Evolutionary conservation across 495 filamentous ascomycete species (phyloP).

Genomic region (Aspergillus mulundensis): DNA sequence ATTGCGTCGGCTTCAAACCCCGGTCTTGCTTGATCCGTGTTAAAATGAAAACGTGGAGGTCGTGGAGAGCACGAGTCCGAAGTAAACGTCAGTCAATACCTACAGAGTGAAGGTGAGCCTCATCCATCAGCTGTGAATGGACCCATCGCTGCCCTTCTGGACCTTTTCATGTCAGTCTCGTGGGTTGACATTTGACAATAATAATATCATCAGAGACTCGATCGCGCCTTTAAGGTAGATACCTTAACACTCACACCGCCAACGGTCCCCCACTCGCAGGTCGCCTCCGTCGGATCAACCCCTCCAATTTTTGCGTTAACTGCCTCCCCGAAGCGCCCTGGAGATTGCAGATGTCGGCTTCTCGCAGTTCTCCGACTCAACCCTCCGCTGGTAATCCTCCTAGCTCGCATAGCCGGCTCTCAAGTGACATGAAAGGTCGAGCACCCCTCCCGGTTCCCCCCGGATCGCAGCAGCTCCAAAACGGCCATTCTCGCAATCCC

Average conservation of each 20-base stretch:
- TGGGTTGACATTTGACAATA: no score
- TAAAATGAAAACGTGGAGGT: background rate
- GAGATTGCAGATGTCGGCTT: constrained; percentile 23
- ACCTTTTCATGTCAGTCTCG: background rate
- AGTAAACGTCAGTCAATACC: background rate
- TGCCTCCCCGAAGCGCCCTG: constrained; percentile 15
- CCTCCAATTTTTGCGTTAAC: constrained; percentile 25
- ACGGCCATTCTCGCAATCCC: constrained; percentile 45
- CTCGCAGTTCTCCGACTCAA: constrained; percentile 16
- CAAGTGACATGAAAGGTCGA: constrained; percentile 42
- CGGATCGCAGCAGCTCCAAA: constrained; percentile 32
- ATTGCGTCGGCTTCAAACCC: background rate
- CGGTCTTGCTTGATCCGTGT: background rate
- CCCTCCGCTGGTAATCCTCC: constrained; percentile 18
- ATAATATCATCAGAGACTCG: no score
- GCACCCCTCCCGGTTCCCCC: constrained; percentile 40
- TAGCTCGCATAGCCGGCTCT: constrained; percentile 20
- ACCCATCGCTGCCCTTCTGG: background rate
- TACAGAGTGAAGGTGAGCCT: background rate
- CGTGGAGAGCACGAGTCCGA: background rate
- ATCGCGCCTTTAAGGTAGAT: background rate
- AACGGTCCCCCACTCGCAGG: constrained; percentile 8
- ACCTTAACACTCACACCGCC: constrained; percentile 10
- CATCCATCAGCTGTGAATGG: background rate
- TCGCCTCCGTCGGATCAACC: constrained; percentile 27